Base-by-base conservation (phyloP, 2,329 filamentous ascomycete genomes). In the Fonsecaea monophora region DNA sequence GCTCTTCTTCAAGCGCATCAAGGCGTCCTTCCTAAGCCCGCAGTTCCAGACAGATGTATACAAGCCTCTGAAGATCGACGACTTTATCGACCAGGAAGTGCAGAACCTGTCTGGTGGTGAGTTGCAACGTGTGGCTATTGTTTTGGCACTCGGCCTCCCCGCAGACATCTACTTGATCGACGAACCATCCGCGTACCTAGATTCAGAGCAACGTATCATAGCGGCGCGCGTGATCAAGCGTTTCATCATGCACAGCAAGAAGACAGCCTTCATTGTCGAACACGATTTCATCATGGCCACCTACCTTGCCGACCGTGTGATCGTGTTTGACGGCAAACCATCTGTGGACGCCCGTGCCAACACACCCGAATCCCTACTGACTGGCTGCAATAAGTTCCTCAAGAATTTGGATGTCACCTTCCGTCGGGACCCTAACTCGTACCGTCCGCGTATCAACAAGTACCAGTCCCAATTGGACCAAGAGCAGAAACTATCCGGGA, bases 221-320 rank as follows among this genome's bases (percentile, higher is more conserved):
- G 94, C 94, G 69, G 91, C 94, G 54, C 91, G 94, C 77, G 96
- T 99, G 78, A 99, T 99, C 84, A 99, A 99, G 86, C 91, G 95
- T 73, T 99, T 96, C 86, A 99, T 99, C 82, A 99, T 99, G 95
- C 94, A 99, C 85, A 90, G 93, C 75, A 98, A 98, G 89, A 98
- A 98, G 88, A 99, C 95, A 0, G 95, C 95, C 59, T 99, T 99
- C 80, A 89, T 99, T 73, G 94, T 99, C 78, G 95, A 99, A 89
- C 95, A 99, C 90, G 95, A 99, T 86, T 98, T 99, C 84, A 97
- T 98, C 84, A 97, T 98, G 94, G 88, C 88, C 48, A 90, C 88
- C 53, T 90, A 90, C 76, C 85, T 90, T 55, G 88, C 95, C 54
- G 96, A 99, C 77, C 92, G 95, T 73, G 95, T 99, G 79, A 99